Conservation (phyloP, 2,329 filamentous ascomycete genomes). For the Verticillium klebahnii region DNA sequence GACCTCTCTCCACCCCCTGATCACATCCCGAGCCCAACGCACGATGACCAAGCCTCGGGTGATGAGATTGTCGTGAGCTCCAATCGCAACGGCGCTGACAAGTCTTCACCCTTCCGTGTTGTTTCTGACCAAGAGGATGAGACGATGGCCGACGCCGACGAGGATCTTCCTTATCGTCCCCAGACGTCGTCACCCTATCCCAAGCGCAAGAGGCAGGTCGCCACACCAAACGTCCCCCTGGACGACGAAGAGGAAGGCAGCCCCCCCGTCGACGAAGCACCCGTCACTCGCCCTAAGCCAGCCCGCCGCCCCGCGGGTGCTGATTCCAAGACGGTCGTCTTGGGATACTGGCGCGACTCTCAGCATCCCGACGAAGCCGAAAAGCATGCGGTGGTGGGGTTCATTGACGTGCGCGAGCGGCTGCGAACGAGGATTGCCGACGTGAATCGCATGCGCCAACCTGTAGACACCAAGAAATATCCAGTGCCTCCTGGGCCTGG, state of each 20-base stretch:
- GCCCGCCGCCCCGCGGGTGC: constrained; percentile 15
- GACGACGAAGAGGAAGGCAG: neutral
- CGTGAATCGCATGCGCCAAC: constrained; percentile 41
- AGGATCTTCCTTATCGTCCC: constrained; percentile 25
- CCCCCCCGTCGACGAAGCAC: constrained; percentile 30
- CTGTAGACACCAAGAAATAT: constrained; percentile 30
- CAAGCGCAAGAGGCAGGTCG: constrained; percentile 51
- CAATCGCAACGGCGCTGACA: constrained; percentile 31
- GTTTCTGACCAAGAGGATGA: constrained; percentile 37
- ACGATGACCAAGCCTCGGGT: constrained; percentile 34
- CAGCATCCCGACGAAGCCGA: constrained; percentile 39
- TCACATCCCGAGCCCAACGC: constrained; percentile 28
- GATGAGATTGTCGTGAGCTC: constrained; percentile 51
- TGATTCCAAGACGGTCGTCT: constrained; percentile 37
- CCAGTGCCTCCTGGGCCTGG: constrained; percentile 53
- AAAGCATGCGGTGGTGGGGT: constrained; percentile 57
- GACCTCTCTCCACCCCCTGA: constrained; percentile 42
- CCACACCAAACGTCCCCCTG: neutral
- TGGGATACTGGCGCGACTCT: constrained; percentile 60
- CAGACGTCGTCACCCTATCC: constrained; percentile 36
- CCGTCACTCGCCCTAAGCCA: constrained; percentile 7
- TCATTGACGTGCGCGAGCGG: constrained; percentile 57
- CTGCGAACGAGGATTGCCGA: constrained; percentile 55
- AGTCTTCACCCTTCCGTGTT: constrained; percentile 27
- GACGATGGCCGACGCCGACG: constrained; percentile 36